These are phyloP conservation scores for Mortierella sp. DNA, from an alignment of 371 early-diverging fungal species.

Conservation along the genomic window DNA sequence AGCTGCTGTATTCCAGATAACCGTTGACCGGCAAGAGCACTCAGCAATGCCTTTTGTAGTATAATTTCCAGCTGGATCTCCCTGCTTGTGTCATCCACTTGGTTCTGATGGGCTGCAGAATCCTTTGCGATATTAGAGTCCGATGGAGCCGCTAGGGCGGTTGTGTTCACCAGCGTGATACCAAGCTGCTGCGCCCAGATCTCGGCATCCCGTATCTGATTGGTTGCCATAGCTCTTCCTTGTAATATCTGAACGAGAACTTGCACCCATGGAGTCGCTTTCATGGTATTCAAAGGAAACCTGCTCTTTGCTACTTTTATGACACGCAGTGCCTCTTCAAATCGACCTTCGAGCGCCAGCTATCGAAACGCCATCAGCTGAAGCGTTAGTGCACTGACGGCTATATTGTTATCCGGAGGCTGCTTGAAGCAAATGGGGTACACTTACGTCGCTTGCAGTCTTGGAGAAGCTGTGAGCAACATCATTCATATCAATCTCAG, in stretches of 20 bases:
- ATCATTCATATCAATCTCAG: conserved; percentile 34
- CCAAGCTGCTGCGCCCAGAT: conserved; percentile 30
- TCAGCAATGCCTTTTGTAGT: conserved; percentile 25
- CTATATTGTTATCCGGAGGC: no score
- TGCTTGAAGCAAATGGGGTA: neutral
- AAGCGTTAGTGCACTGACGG: neutral
- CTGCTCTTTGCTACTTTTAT: conserved; percentile 40
- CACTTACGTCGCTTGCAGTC: conserved; percentile 40
- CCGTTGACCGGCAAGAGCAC: conserved; percentile 19
- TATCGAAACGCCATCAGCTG: neutral
- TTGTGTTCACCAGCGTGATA: conserved; percentile 19
- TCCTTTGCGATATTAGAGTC: neutral
- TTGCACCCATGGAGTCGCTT: conserved; percentile 41
- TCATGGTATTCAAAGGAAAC: conserved; percentile 28
- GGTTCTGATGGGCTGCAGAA: conserved; percentile 4
- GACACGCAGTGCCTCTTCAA: conserved; percentile 37
- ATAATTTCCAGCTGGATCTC: conserved; percentile 39
- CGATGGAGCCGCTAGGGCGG: neutral
- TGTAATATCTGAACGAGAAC: conserved; percentile 38
- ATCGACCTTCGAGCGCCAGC: conserved; percentile 23
- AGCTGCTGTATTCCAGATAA: conserved; percentile 27
- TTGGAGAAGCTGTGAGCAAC: conserved; percentile 26
- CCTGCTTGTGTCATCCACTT: conserved; percentile 24
- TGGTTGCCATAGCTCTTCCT: conserved; percentile 26
- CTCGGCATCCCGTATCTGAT: conserved; percentile 35